phyloP scores from a whole-genome alignment of 306 rosid genomes.

The Biancaea sappan region DNA sequence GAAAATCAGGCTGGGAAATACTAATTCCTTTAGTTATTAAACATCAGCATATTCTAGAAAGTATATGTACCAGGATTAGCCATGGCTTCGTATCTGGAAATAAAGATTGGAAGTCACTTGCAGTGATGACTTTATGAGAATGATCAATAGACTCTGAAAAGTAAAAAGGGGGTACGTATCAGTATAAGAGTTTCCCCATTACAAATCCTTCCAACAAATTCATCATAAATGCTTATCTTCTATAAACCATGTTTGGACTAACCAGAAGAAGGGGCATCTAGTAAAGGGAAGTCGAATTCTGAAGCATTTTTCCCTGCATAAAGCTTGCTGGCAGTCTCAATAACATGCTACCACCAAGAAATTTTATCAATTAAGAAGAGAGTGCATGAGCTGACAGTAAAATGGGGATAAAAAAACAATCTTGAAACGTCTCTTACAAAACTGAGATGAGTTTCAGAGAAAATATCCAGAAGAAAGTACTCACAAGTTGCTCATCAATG shows the following conservation, averaged over 20 bases:
- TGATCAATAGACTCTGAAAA: slow-evolving; percentile 58
- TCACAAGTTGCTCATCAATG: slow-evolving; percentile 79
- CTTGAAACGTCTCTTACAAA: slow-evolving; percentile 14
- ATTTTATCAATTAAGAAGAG: slow-evolving; percentile 30
- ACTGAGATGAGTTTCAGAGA: background rate
- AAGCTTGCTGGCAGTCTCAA: slow-evolving; percentile 63
- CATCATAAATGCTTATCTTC: background rate
- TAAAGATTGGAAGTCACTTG: slow-evolving; percentile 58
- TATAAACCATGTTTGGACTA: slow-evolving; percentile 41
- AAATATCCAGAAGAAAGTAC: slow-evolving; percentile 38
- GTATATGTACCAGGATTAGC: slow-evolving; percentile 64
- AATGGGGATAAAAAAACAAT: slow-evolving; percentile 7
- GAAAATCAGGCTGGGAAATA: background rate
- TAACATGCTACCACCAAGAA: slow-evolving; percentile 55
- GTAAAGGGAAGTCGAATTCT: slow-evolving; percentile 60
- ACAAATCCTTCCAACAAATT: background rate
- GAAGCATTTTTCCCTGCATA: slow-evolving; percentile 62
- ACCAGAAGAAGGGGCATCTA: slow-evolving; percentile 60
- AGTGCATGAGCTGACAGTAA: slow-evolving; percentile 9
- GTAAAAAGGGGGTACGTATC: slow-evolving; percentile 29
- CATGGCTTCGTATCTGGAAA: slow-evolving; percentile 61
- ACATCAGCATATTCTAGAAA: slow-evolving; percentile 27
- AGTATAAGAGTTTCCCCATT: slow-evolving; percentile 17
- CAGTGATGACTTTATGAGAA: slow-evolving; percentile 48
- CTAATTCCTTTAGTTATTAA: background rate